Base-by-base conservation (phyloP, 108 stramenopile genomes). In the Skeletonema potamos region DNA sequence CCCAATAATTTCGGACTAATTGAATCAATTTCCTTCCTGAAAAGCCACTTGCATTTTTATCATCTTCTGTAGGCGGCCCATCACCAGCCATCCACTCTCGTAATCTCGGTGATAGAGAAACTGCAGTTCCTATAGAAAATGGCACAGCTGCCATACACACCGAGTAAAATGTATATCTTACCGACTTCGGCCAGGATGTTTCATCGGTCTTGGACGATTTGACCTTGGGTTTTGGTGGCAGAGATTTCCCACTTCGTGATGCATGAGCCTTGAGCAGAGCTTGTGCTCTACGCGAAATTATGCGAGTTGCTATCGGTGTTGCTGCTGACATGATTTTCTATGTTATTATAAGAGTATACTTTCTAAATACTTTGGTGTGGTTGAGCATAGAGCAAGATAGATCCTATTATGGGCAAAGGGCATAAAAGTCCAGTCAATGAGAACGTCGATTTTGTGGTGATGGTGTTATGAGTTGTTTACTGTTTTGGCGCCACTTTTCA, bases 201-300 rank as follows among this genome's bases (percentile, higher is more conserved):
- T 79, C 70, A 8, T 61, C 60, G 11, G 59, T 39, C 57, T 36
- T 58, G 18, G 56, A 39, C 33, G 60, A 44, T 46, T 27, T 30
- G 10, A 4, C 18, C 30, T 18, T 30, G 4, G n/a, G 70, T 24
- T 27, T 4, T 54, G 30, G 12, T n/a, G 29, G 59, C 39, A 34
- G 66, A 18, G 13, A 58, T 67, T 20, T 54, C 51, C 27, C 34
- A 18, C 32, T 37, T n/a, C 63, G 43, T 24, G 64, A 22, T 30
- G 65, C 69, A 32, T 22, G 44, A 64, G 46, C 22, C 57, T 61
- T 72, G 7, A 79, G 22, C 6, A 79, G 51, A 46, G 58, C 11
- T 56, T 72, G 60, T 37, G 77, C 77, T 48, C 70, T 37, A 27
- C 77, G 77, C 10, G 77, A 79, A 28, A 58, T 66, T 72, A 72